Conservation (phyloP, 2,329 filamentous ascomycete genomes). For the Grosmannia huntii region DNA sequence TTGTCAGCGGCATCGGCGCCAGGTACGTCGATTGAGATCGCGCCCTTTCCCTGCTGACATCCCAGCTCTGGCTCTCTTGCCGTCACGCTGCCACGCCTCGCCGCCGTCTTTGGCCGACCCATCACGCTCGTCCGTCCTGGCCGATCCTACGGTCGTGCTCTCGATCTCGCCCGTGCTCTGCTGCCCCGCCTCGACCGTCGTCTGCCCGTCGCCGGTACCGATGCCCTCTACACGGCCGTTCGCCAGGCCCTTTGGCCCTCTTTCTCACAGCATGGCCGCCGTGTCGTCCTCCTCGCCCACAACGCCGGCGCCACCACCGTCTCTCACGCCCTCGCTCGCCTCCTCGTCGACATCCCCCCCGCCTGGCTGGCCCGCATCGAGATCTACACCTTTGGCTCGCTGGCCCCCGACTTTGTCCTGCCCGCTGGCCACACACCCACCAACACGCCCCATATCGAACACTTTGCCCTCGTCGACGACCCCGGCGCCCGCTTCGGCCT, state of each 20-base stretch:
- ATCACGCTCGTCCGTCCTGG: conserved; percentile 36
- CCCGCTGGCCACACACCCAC: conserved; percentile 16
- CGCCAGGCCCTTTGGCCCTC: conserved; percentile 21
- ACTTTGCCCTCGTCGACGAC: conserved; percentile 23
- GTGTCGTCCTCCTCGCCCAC: conserved; percentile 27
- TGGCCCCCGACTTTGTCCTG: conserved; percentile 23
- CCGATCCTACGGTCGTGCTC: conserved; percentile 36
- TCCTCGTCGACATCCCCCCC: conserved; percentile 24
- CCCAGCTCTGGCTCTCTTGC: conserved; percentile 18
- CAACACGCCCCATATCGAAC: conserved; percentile 19
- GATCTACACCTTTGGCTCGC: conserved; percentile 30
- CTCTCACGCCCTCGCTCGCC: conserved; percentile 22
- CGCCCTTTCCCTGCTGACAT: not conserved
- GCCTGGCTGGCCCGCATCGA: conserved; percentile 25
- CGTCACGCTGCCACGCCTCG: conserved; percentile 21
- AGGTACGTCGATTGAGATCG: not conserved
- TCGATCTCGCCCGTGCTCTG: conserved; percentile 32
- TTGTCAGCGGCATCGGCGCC: conserved; percentile 19
- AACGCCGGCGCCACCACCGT: conserved; percentile 24
- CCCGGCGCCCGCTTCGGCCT: conserved; percentile 26
- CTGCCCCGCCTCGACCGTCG: conserved; percentile 18
- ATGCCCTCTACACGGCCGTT: conserved; percentile 22
- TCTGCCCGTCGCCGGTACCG: conserved; percentile 16
- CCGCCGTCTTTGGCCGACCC: conserved; percentile 23
- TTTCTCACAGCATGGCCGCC: conserved; percentile 5